phyloP scores from a whole-genome alignment of 306 rosid genomes.

The Cicer pinnatifidum region DNA sequence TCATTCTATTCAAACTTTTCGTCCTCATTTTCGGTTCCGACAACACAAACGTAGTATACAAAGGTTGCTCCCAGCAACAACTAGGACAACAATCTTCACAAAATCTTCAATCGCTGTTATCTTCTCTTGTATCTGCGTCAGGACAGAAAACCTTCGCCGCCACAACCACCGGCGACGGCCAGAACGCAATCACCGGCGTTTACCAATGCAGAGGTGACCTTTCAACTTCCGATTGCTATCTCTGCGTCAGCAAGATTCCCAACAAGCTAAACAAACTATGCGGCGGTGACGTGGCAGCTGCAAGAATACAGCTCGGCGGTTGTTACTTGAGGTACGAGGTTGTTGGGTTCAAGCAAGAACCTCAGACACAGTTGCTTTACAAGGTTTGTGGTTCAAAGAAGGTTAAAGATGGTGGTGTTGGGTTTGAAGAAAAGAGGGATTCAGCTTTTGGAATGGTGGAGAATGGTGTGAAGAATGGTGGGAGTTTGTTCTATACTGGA shows the following conservation, averaged over 20 bases:
- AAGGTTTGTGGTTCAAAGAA: conserved; percentile 64
- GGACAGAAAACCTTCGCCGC: conserved; percentile 63
- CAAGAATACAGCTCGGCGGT: conserved; percentile 78
- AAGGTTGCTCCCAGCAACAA: conserved; percentile 75
- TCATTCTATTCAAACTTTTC: conserved; percentile 16
- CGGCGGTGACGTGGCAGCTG: conserved; percentile 63
- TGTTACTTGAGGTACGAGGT: conserved; percentile 77
- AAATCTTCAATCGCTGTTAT: conserved; percentile 59
- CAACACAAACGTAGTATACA: conserved; percentile 63
- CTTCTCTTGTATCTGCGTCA: conserved; percentile 57
- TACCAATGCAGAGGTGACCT: conserved; percentile 98
- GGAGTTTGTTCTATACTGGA: conserved; percentile 70
- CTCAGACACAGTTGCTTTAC: conserved; percentile 61
- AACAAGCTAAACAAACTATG: conserved; percentile 56
- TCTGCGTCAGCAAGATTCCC: conserved; percentile 62
- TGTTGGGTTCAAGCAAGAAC: conserved; percentile 63
- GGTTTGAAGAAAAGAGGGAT: conserved; percentile 62
- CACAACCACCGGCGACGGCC: conserved; percentile 59
- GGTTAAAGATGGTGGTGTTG: conserved; percentile 58
- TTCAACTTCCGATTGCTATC: conserved; percentile 57
- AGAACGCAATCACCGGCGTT: conserved; percentile 52
- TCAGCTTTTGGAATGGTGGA: conserved; percentile 72
- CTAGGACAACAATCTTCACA: conserved; percentile 60
- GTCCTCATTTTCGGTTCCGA: conserved; percentile 45
- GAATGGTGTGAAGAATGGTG: conserved; percentile 62